A percentile compares a stretch with the other conserved stretches of the same genome.
Conservation (phyloP, 2,329 filamentous ascomycete species). For the Trichoderma gracile region DNA sequence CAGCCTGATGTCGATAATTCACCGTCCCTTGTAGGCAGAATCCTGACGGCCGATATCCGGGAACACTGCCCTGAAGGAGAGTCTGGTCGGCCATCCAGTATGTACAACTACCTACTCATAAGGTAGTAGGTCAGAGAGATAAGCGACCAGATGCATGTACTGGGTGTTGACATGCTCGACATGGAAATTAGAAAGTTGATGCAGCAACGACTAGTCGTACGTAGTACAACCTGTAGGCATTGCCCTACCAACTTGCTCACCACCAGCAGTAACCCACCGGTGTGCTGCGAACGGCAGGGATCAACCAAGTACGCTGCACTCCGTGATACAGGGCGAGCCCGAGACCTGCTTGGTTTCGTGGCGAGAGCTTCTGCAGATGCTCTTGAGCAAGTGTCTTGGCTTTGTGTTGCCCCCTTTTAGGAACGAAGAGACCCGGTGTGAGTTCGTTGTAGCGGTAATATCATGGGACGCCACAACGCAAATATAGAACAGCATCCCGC, state of each 20-base stretch:
- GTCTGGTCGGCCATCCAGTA: not conserved
- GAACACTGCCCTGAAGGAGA: constrained; percentile 2
- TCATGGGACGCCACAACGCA: constrained; percentile 5
- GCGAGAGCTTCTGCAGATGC: not conserved
- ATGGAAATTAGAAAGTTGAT: constrained; percentile 20
- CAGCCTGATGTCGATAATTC: constrained; percentile 17
- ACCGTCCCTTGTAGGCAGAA: constrained; percentile 13
- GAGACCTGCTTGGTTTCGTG: not conserved
- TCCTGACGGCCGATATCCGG: constrained; percentile 22
- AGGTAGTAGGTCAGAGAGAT: constrained; percentile 5
- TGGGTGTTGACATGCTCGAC: not conserved
- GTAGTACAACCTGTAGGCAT: not conserved
- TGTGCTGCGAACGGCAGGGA: constrained; percentile 14
- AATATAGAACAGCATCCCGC: constrained; percentile 13
- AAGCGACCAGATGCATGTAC: constrained; percentile 14
- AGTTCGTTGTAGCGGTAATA: not conserved
- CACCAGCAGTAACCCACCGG: not conserved
- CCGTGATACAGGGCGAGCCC: not conserved
- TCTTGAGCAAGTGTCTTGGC: not conserved
- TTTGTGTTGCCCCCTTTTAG: not conserved
- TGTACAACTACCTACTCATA: not conserved
- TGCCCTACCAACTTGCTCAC: too few species aligned
- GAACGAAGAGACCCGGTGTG: not conserved
- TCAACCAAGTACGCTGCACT: not conserved
- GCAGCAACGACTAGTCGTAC: not conserved